phyloP scores from a whole-genome alignment of 1,139 yeast species.

The Diutina ranongensis region DNA sequence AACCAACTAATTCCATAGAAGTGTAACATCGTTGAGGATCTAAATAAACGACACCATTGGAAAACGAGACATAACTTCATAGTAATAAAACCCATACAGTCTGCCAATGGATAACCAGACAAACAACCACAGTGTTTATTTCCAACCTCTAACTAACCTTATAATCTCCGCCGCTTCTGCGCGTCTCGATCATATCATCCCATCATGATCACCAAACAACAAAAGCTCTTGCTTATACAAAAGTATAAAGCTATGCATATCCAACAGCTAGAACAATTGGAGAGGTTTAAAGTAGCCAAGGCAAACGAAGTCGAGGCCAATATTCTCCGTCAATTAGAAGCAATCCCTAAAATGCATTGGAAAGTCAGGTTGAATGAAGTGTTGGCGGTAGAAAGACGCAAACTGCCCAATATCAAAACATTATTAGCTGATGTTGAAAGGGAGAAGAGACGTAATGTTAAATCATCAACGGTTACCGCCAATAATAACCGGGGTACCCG shows the following conservation, averaged over 20 bases:
- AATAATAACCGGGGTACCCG: background rate
- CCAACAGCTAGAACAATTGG: background rate
- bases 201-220: background rate
- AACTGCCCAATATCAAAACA: background rate
- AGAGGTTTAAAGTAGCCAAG: background rate
- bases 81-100: no score
- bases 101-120: no score
- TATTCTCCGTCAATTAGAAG: background rate
- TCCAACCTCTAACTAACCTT: no score
- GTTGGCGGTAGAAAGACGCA: background rate
- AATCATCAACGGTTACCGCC: background rate
- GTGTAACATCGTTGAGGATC: no score
- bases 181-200: background rate
- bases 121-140: no score
- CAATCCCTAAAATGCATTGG: background rate
- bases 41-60: no score
- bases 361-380: background rate
- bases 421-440: background rate
- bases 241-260: background rate
- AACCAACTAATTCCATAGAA: no score
- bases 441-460: background rate
- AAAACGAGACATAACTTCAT: no score
- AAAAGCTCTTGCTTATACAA: background rate
- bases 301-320: background rate
- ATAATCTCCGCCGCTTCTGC: background rate